Evolutionary conservation across 139 green algal genomes (phyloP).

Genomic region (Trebouxia sp.): DNA sequence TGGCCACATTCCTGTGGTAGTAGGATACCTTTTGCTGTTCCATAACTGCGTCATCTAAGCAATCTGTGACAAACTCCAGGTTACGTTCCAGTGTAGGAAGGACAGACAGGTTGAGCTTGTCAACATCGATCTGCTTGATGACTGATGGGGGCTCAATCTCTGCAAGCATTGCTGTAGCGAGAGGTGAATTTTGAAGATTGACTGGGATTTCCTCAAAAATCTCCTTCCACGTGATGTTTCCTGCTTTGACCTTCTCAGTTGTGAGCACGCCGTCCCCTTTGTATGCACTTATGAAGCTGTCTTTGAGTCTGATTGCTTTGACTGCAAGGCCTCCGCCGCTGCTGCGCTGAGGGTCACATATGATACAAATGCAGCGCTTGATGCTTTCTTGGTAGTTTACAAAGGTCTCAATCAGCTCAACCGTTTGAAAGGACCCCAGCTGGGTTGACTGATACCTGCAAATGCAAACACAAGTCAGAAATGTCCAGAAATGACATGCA

Average conservation of each 20-base stretch:
- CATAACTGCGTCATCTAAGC: slow-evolving; percentile 90
- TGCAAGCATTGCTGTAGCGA: slow-evolving; percentile 80
- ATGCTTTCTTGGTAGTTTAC: slow-evolving; percentile 97
- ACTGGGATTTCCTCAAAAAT: slow-evolving; percentile 97
- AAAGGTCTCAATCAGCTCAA: slow-evolving; percentile 98
- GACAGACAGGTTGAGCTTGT: slow-evolving; percentile 68
- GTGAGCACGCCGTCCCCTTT: slow-evolving; percentile 42
- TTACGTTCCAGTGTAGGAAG: slow-evolving; percentile 86
- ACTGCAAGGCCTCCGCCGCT: slow-evolving; percentile 53
- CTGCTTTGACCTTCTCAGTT: slow-evolving; percentile 67
- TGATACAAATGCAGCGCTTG: slow-evolving; percentile 92
- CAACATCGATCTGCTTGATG: slow-evolving; percentile 40
- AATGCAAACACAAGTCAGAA: background rate
- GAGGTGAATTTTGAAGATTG: slow-evolving; percentile 78
- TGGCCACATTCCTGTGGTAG: slow-evolving; percentile 76
- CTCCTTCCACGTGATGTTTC: slow-evolving; percentile 70
- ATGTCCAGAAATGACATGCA: background rate
- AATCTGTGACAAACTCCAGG: slow-evolving; percentile 89
- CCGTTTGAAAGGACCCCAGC: slow-evolving; percentile 82
- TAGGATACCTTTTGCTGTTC: slow-evolving; percentile 78
- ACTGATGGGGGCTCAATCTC: slow-evolving; percentile 32
- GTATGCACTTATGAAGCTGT: slow-evolving; percentile 91
- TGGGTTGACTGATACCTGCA: slow-evolving; percentile 86
- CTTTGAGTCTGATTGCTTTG: slow-evolving; percentile 86
- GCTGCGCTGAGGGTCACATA: slow-evolving; percentile 80